Conservation (phyloP, 2,329 filamentous ascomycete genomes). For the Aspergillus piperis region DNA sequence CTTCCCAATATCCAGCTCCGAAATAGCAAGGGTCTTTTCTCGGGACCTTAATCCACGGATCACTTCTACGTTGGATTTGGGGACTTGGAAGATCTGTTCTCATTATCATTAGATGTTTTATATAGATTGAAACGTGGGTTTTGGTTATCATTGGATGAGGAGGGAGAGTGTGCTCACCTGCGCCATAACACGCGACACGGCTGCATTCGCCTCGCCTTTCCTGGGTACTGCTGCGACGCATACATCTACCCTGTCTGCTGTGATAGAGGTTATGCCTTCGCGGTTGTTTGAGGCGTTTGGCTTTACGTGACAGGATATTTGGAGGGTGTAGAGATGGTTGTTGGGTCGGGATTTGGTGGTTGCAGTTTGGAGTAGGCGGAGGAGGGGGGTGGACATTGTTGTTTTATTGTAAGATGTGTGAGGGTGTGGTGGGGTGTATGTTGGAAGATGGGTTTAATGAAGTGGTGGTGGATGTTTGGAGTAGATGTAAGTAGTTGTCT, state of each 20-base stretch:
- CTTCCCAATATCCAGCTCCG: conserved; percentile 28
- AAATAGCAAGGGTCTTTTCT: conserved; percentile 60
- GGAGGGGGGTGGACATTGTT: conserved; percentile 10
- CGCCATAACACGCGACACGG: conserved; percentile 64
- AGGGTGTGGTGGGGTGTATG: neutral
- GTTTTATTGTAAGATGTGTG: neutral
- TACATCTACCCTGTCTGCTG: conserved; percentile 61
- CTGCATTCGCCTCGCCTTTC: conserved; percentile 70
- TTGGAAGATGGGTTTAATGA: neutral
- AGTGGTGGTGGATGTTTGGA: neutral
- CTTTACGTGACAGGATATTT: conserved; percentile 67
- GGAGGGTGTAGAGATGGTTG: conserved; percentile 46
- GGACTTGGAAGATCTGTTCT: conserved; percentile 57
- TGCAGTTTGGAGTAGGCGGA: conserved; percentile 17
- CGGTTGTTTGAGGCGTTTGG: conserved; percentile 63
- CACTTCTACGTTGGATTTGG: conserved; percentile 65
- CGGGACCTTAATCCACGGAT: conserved; percentile 64
- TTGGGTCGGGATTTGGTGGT: conserved; percentile 12
- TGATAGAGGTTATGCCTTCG: conserved; percentile 61
- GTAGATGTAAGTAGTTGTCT: neutral
- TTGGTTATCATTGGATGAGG: neutral
- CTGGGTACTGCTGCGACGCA: conserved; percentile 66
- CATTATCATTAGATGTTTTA: too few relatives aligned
- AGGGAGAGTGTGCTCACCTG: conserved; percentile 45
- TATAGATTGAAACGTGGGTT: neutral